A percentile compares a stretch with the other conserved stretches of the same genome.
Evolutionary conservation across 345 rosid genomes (phyloP).

Genomic region (Rhodamnia argentea): DNA sequence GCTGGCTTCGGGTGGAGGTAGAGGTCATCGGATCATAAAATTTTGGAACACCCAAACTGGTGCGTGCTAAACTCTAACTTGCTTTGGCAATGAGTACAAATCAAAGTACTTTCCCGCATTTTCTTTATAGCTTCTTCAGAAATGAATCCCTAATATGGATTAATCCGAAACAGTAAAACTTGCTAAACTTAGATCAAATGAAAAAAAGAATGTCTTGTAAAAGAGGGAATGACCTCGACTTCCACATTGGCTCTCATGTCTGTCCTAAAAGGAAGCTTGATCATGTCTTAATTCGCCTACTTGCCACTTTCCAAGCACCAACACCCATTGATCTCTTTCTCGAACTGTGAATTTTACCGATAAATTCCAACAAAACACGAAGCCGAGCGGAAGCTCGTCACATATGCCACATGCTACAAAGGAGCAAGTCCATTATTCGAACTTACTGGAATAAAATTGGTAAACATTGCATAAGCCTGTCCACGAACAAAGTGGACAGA

Average conservation of each 20-base stretch:
- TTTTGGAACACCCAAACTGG: conserved; percentile 36
- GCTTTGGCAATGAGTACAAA: too few species aligned
- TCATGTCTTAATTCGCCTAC: too few species aligned
- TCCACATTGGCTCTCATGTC: too few species aligned
- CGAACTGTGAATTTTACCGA: neutral
- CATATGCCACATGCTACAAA: neutral
- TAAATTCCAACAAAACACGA: neutral
- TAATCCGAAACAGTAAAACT: too few species aligned
- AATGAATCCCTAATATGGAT: too few species aligned
- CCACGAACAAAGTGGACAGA: neutral
- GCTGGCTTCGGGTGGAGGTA: conserved; percentile 31
- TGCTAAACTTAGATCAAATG: too few species aligned
- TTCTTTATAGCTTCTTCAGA: too few species aligned
- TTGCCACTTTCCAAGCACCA: neutral
- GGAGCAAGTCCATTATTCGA: neutral
- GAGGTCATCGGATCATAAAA: conserved; percentile 20
- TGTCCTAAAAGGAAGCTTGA: too few species aligned
- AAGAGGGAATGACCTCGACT: too few species aligned
- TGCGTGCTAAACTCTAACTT: conserved; percentile 22
- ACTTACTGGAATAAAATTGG: neutral
- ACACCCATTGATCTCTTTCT: neutral
- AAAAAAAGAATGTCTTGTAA: too few species aligned
- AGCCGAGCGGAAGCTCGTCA: neutral
- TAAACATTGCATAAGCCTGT: neutral
- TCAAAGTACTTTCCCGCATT: too few species aligned